A percentile compares a stretch with the other conserved stretches of the same genome.
These are phyloP conservation scores for Candida incommunis DNA, from an alignment of 805 yeast genomes.

Conservation along the genomic window DNA sequence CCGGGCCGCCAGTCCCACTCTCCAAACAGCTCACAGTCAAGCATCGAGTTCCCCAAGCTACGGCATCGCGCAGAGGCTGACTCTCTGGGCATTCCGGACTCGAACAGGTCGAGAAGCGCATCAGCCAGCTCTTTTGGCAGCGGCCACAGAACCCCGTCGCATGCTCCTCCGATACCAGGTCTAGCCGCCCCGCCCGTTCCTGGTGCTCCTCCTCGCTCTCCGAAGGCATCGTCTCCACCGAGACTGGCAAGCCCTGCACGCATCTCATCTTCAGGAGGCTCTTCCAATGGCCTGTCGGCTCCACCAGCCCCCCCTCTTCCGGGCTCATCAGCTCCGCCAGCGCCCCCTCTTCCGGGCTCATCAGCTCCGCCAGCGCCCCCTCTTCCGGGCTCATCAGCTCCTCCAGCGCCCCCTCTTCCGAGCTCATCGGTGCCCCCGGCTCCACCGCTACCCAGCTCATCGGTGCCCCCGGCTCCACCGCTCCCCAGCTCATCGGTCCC, in stretches of 20 bases:
- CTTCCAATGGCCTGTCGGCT: too few relatives aligned
- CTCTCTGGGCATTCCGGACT: neutral
- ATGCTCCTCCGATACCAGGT: slow-evolving; percentile 5
- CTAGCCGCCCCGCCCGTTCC: slow-evolving; percentile 8
- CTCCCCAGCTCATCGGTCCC: slow-evolving; percentile 16
- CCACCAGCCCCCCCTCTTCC: neutral
- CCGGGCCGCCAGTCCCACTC: too few relatives aligned
- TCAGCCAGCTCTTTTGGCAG: neutral
- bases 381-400: slow-evolving; percentile 10
- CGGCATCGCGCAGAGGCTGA: neutral
- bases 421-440: slow-evolving; percentile 5
- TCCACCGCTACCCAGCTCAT: slow-evolving; percentile 11
- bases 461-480: slow-evolving; percentile 14
- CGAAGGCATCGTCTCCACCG: neutral
- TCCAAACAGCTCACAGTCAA: neutral
- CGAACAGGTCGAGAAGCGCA: neutral
- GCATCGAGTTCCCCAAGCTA: neutral
- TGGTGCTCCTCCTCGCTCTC: slow-evolving; percentile 5
- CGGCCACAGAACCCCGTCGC: neutral
- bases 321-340: neutral
- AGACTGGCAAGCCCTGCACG: neutral
- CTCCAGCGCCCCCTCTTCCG: slow-evolving; percentile 15
- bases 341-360: slow-evolving; percentile 4
- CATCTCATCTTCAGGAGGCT: neutral
- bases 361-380: slow-evolving; percentile 11